Conservation (phyloP, 192 early-diverging fungal genomes). For the Coemansia sp. region DNA sequence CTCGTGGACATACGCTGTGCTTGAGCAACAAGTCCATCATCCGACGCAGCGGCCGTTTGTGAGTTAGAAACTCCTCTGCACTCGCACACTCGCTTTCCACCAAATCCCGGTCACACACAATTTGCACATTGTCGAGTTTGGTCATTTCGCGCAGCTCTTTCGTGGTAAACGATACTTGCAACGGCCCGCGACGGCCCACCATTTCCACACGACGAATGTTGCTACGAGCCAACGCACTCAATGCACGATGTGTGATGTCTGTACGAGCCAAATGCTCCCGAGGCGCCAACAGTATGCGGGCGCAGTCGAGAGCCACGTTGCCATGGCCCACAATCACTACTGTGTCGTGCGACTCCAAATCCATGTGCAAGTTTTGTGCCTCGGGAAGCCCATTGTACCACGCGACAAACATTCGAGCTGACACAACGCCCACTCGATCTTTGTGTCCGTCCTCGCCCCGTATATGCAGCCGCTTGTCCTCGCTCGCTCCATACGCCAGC, state of each 20-base stretch:
- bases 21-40: conserved; percentile 81
- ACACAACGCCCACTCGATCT: conserved; percentile 58
- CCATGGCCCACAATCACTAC: conserved; percentile 89
- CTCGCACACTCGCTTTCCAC: conserved; percentile 57
- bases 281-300: conserved; percentile 77
- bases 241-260: conserved; percentile 78
- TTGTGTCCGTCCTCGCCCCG: conserved; percentile 59
- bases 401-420: conserved; percentile 83
- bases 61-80: conserved; percentile 45
- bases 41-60: conserved; percentile 70
- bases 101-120: conserved; percentile 63
- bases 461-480: conserved; percentile 70
- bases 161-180: conserved; percentile 91
- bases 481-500: conserved; percentile 81
- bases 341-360: conserved; percentile 68
- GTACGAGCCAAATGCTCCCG: conserved; percentile 74
- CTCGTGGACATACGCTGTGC: conserved; percentile 26
- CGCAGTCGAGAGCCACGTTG: conserved; percentile 92
- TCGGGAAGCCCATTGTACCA: conserved; percentile 94
- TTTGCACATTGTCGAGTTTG: conserved; percentile 62
- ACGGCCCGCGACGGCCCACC: conserved; percentile 86
- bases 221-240: conserved; percentile 61
- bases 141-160: conserved; percentile 97
- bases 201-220: conserved; percentile 80
- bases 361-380: conserved; percentile 59